These are phyloP conservation scores for Cardamine occulta DNA, from an alignment of 345 rosid genomes.

Conservation along the genomic window DNA sequence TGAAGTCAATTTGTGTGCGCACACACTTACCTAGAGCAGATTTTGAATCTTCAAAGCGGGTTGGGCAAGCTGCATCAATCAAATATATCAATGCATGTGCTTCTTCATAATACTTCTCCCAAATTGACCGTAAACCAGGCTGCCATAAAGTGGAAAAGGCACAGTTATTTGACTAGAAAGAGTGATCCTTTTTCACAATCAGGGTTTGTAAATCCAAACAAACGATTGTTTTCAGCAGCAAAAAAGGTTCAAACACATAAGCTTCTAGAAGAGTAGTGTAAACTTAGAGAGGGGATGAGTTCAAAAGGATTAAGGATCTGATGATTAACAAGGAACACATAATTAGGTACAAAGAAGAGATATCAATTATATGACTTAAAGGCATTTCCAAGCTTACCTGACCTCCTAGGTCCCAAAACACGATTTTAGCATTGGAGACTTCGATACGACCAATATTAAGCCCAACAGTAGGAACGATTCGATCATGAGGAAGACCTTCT, in stretches of 20 bases:
- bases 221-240: background rate
- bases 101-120: constrained; percentile 99
- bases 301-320: background rate
- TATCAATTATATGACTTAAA: background rate
- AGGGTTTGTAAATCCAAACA: background rate
- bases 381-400: constrained; percentile 57
- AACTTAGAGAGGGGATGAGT: background rate
- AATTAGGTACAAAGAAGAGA: background rate
- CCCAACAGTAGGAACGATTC: constrained; percentile 99
- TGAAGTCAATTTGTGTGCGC: background rate
- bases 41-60: constrained; percentile 97
- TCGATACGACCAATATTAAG: constrained; percentile 91
- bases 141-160: constrained; percentile 40
- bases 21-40: constrained; percentile 73
- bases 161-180: constrained; percentile 4
- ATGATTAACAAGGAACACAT: background rate
- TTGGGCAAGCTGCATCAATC: constrained; percentile 89
- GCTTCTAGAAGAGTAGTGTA: background rate
- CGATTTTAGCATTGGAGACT: constrained; percentile 78
- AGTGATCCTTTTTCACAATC: constrained; percentile 5
- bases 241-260: constrained; percentile 7
- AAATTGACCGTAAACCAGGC: constrained; percentile 96
- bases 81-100: constrained; percentile 92
- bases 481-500: constrained; percentile 97
- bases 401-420: constrained; percentile 99